Evolutionary conservation across 2,329 filamentous ascomycete species (phyloP).

Genomic region (Bisporella sp.): DNA sequence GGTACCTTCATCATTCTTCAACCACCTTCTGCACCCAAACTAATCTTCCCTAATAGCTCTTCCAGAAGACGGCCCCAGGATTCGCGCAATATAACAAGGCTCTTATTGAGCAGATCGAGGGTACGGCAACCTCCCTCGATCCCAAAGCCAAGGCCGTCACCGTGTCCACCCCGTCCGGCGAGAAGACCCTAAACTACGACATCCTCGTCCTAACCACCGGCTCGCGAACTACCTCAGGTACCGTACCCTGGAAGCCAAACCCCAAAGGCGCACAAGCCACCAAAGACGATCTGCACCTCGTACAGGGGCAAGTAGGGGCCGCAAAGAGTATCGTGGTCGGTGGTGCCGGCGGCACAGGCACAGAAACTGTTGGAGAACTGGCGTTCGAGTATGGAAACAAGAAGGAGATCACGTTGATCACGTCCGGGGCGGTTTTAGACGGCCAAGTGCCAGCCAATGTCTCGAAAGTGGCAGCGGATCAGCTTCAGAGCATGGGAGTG

Average conservation of each 20-base stretch:
- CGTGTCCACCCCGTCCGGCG: constrained; percentile 30
- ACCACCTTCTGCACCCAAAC: neutral
- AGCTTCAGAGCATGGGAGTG: constrained; percentile 48
- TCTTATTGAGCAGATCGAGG: constrained; percentile 46
- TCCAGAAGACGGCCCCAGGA: constrained; percentile 32
- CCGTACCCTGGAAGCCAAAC: constrained; percentile 34
- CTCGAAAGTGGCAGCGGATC: constrained; percentile 29
- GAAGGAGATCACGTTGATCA: constrained; percentile 23
- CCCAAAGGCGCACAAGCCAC: constrained; percentile 36
- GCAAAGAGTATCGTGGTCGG: constrained; percentile 26
- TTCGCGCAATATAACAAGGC: constrained; percentile 41
- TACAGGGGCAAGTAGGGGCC: constrained; percentile 15
- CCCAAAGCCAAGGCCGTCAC: constrained; percentile 35
- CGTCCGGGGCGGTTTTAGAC: constrained; percentile 14
- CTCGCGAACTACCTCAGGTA: constrained; percentile 30
- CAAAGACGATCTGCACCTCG: constrained; percentile 15
- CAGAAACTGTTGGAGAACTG: constrained; percentile 25
- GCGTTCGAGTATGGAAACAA: constrained; percentile 18
- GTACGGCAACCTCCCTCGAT: constrained; percentile 39
- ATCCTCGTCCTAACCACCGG: constrained; percentile 50
- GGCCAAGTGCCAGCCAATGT: neutral
- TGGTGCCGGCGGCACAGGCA: constrained; percentile 29
- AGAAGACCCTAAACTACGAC: constrained; percentile 37
- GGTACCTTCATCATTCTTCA: constrained; percentile 3
- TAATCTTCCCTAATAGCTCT: constrained; percentile 19